These are phyloP conservation scores for Moesziomyces antarcticus DNA, from an alignment of 1,284 basidiomycete species.

Conservation along the genomic window DNA sequence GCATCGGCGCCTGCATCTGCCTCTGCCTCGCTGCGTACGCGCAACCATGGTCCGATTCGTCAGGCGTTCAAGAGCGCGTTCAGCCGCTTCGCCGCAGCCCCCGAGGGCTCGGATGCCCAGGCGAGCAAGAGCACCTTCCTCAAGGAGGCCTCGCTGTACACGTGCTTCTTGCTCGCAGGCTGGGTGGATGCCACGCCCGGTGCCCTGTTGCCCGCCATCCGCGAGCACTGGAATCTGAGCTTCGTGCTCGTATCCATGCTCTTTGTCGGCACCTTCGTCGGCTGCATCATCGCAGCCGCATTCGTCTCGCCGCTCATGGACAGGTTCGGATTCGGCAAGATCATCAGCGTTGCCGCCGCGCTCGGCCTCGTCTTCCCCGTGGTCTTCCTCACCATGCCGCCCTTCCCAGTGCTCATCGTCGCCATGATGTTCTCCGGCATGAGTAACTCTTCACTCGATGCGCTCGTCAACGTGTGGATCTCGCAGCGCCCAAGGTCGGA, in stretches of 20 bases:
- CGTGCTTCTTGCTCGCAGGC: conserved; percentile 40
- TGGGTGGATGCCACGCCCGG: conserved; percentile 51
- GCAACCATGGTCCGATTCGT: conserved; percentile 8
- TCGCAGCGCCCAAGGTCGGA: conserved; percentile 35
- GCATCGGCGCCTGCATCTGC: conserved; percentile 1
- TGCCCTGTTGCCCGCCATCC: conserved; percentile 48
- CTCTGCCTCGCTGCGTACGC: conserved; percentile 8
- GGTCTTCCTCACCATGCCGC: conserved; percentile 44
- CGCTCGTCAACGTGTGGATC: conserved; percentile 48
- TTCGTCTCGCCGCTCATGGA: conserved; percentile 38
- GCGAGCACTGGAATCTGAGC: conserved; percentile 36
- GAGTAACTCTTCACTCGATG: conserved; percentile 27
- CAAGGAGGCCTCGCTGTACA: conserved; percentile 41
- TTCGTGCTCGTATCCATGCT: conserved; percentile 42
- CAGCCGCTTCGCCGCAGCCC: conserved; percentile 1
- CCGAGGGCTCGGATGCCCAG: neutral
- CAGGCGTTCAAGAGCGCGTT: conserved; percentile 30
- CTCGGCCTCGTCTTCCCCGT: conserved; percentile 25
- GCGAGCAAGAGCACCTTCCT: conserved; percentile 30
- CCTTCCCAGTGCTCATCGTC: conserved; percentile 45
- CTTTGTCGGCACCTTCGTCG: conserved; percentile 50
- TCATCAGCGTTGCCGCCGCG: conserved; percentile 32
- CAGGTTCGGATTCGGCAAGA: conserved; percentile 34
- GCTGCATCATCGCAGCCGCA: conserved; percentile 44
- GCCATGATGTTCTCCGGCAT: conserved; percentile 40